Evolutionary conservation across 306 rosid genomes (phyloP).

Genomic region (Sindora glabra): DNA sequence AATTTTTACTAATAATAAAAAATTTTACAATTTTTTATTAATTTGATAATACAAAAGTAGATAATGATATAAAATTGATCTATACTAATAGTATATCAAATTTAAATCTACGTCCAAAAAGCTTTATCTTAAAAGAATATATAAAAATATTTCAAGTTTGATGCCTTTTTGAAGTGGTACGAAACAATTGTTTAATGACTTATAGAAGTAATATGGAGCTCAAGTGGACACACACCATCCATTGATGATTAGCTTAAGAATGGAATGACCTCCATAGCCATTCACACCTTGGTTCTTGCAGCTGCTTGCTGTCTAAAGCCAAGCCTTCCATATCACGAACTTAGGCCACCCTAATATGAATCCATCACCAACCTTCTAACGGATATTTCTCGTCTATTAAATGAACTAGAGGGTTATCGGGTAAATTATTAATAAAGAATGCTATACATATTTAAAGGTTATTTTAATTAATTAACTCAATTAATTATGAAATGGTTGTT

Average conservation of each 20-base stretch:
- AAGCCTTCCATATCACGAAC: slow-evolving; percentile 1
- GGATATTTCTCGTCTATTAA: slow-evolving; percentile 11
- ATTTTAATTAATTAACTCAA: no score
- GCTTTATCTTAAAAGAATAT: no score
- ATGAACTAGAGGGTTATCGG: slow-evolving; percentile 18
- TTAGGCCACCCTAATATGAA: not conserved
- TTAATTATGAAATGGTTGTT: no score
- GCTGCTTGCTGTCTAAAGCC: slow-evolving; percentile 1
- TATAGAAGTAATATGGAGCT: slow-evolving; percentile 8
- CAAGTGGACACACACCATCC: not conserved
- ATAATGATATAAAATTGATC: no score
- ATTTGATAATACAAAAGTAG: no score
- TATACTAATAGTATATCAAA: no score
- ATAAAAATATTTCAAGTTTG: no score
- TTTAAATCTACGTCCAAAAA: no score
- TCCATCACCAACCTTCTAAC: slow-evolving; percentile 3
- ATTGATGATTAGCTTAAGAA: slow-evolving; percentile 6
- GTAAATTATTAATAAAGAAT: not conserved
- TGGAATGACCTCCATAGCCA: slow-evolving; percentile 6
- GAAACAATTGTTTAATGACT: slow-evolving; percentile 18
- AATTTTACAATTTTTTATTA: no score
- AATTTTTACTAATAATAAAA: no score
- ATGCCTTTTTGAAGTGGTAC: not conserved
- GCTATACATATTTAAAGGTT: no score
- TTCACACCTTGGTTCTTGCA: slow-evolving; percentile 15